Conservation (phyloP, 1,139 yeast species). For the Ogataea hybrid region DNA sequence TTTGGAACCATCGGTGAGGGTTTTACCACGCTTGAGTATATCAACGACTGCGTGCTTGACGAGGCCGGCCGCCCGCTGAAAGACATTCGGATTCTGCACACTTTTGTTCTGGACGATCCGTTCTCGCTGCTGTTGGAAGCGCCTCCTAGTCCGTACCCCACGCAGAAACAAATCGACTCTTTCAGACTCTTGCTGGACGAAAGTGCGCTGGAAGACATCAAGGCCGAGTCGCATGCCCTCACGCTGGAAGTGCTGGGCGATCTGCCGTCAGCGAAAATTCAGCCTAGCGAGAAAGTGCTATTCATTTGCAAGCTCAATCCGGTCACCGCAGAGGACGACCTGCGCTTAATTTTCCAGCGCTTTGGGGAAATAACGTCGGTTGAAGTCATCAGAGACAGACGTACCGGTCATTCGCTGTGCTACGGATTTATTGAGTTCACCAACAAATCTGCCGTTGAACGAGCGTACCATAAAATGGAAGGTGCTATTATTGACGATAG, state of each 20-base stretch:
- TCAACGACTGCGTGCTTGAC: constrained; percentile 43
- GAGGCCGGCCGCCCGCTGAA: constrained; percentile 39
- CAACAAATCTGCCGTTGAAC: constrained; percentile 48
- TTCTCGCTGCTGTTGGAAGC: constrained; percentile 39
- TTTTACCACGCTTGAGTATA: constrained; percentile 39
- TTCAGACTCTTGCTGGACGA: constrained; percentile 36
- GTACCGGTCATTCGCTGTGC: constrained; percentile 48
- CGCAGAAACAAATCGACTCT: constrained; percentile 36
- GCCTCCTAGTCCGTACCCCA: constrained; percentile 37
- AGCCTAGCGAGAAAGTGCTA: constrained; percentile 60
- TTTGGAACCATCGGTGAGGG: constrained; percentile 60
- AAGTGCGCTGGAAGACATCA: constrained; percentile 31
- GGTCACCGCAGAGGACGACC: constrained; percentile 53
- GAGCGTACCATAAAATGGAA: constrained; percentile 59
- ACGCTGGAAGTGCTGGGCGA: constrained; percentile 67
- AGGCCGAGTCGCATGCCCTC: constrained; percentile 51
- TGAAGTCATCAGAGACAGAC: constrained; percentile 47
- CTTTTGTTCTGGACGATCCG: constrained; percentile 55
- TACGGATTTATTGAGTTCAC: constrained; percentile 65
- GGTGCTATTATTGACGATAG: constrained; percentile 63
- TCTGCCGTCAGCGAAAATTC: constrained; percentile 54
- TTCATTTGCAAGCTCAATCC: constrained; percentile 66
- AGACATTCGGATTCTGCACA: constrained; percentile 53
- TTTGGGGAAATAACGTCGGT: constrained; percentile 55
- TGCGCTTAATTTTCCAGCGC: constrained; percentile 52